Evolutionary conservation across 2,329 filamentous ascomycete genomes (phyloP).

Genomic region (Aspergillus sp.): DNA sequence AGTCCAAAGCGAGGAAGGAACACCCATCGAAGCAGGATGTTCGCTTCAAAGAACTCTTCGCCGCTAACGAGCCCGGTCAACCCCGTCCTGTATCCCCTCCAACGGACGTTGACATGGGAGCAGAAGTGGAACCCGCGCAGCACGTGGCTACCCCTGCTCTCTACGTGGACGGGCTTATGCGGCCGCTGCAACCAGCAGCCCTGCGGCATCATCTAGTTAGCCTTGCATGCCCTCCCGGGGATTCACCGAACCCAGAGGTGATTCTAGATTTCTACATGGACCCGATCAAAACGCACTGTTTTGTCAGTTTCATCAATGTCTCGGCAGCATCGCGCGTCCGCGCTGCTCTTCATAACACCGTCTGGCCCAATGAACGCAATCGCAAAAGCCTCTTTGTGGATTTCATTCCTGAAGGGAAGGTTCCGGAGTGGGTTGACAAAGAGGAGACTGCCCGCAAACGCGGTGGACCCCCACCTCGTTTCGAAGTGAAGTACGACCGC

Average conservation of each 20-base stretch:
- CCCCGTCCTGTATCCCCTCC: slow-evolving; percentile 25
- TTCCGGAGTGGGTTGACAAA: slow-evolving; percentile 69
- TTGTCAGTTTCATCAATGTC: slow-evolving; percentile 68
- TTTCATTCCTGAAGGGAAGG: slow-evolving; percentile 75
- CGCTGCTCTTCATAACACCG: slow-evolving; percentile 68
- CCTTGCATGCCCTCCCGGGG: slow-evolving; percentile 61
- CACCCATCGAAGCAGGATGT: slow-evolving; percentile 38
- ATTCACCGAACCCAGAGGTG: slow-evolving; percentile 51
- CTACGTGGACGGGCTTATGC: slow-evolving; percentile 88
- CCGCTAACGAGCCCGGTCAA: slow-evolving; percentile 24
- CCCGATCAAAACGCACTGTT: slow-evolving; percentile 80
- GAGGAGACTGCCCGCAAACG: slow-evolving; percentile 56
- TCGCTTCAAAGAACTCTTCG: slow-evolving; percentile 50
- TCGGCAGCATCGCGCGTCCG: slow-evolving; percentile 75
- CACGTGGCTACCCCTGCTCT: slow-evolving; percentile 73
- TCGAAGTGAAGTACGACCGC: slow-evolving; percentile 70
- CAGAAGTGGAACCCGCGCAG: slow-evolving; percentile 55
- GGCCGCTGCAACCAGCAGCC: slow-evolving; percentile 68
- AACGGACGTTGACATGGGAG: slow-evolving; percentile 27
- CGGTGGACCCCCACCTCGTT: slow-evolving; percentile 49
- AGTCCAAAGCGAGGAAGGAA: slow-evolving; percentile 14
- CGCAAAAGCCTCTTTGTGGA: slow-evolving; percentile 85
- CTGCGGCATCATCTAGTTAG: slow-evolving; percentile 67
- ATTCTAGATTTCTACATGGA: slow-evolving; percentile 76
- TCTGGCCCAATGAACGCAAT: slow-evolving; percentile 85